Evolutionary conservation across 2,329 filamentous ascomycete species (phyloP), one percentile per base, ranked within the genome.

Genomic region (Chrysoporthe cubensis): DNA sequence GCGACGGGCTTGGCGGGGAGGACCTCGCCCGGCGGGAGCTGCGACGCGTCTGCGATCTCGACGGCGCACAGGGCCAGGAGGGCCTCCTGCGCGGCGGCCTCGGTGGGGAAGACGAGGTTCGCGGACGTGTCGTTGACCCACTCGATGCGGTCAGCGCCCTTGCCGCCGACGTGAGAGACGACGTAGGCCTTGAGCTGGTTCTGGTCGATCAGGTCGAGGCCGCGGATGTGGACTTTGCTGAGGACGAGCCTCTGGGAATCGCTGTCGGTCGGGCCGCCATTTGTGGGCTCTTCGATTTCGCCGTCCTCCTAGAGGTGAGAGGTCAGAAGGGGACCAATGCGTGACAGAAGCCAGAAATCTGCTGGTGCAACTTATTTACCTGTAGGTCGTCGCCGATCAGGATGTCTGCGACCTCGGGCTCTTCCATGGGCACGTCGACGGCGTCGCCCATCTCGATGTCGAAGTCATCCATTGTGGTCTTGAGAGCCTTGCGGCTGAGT

Each of bases 101-200:
- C 82, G 7, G 84, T 84, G 50, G 80, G 82, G 80, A 96, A 98
- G 64, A 97, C 79, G 64, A 97, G 83, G 76, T 98, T 98, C 70
- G 93, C 93, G 0, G 93, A 95, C 7, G 88, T 90, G 78, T 99
- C 96, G 77, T 98, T 93, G 72, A 99, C 93, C 96, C 96, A 99
- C 80, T 98, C 94, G 71, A 97, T 84, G 70, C 87, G 85, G 66
- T 86, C 82, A 66, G 89, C 82, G 64, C 81, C 75, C 66, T 84
- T 82, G 16, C 79, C 77, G 46, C 84, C 80, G 74, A 87, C 93
- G 77, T 96, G 87, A 71, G 92, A 85, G 60, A 83, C 80, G 9
- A 93, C 87, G 74, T 94, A 97, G 68, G 86, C 83, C 73, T 91
- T 90, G 73, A 98, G 90, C 71, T 97, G 89, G 66, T 88, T 85